A percentile compares a stretch with the other conserved stretches of the same genome.
Conservation (phyloP, 129 eudicot genomes). For the Lactuca saligna region DNA sequence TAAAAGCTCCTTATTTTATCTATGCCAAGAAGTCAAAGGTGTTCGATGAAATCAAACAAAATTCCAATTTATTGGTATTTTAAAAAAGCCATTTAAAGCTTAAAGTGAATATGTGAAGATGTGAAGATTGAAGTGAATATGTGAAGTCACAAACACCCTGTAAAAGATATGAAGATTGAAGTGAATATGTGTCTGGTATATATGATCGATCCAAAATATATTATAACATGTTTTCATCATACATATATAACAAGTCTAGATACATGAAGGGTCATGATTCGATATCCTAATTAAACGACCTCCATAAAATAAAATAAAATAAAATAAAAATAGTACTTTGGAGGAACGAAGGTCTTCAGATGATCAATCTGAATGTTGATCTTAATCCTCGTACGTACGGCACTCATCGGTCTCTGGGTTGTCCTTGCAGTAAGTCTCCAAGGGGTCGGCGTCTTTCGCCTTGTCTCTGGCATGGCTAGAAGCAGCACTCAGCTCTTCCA, state of each 20-base stretch:
- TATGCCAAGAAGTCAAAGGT: no score
- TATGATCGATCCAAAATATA: slow-evolving; percentile 23
- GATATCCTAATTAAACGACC: slow-evolving; percentile 2
- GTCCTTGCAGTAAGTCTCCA: slow-evolving; percentile 87
- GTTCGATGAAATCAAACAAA: no score
- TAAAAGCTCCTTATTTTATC: no score
- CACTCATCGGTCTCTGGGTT: slow-evolving; percentile 88
- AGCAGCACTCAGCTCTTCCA: slow-evolving; percentile 95
- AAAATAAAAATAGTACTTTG: slow-evolving; percentile 9
- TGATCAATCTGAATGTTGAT: slow-evolving; percentile 1
- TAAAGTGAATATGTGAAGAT: no score
- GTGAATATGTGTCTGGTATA: slow-evolving; percentile 20
- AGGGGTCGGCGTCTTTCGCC: slow-evolving; percentile 56
- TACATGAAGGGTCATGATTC: slow-evolving; percentile 13
- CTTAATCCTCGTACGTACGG: slow-evolving; percentile 73
- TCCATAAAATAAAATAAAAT: slow-evolving; percentile 8
- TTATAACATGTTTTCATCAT: slow-evolving; percentile 21
- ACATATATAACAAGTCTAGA: slow-evolving; percentile 30
- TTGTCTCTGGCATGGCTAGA: slow-evolving; percentile 82
- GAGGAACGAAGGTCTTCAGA: background rate
- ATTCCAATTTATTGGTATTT: no score
- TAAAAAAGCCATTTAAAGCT: no score
- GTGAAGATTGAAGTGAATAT: no score
- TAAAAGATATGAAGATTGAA: background rate
- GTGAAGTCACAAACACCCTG: no score